Evolutionary conservation across 2,329 filamentous ascomycete species (phyloP).

Genomic region (Aspergillus quadricinctus): DNA sequence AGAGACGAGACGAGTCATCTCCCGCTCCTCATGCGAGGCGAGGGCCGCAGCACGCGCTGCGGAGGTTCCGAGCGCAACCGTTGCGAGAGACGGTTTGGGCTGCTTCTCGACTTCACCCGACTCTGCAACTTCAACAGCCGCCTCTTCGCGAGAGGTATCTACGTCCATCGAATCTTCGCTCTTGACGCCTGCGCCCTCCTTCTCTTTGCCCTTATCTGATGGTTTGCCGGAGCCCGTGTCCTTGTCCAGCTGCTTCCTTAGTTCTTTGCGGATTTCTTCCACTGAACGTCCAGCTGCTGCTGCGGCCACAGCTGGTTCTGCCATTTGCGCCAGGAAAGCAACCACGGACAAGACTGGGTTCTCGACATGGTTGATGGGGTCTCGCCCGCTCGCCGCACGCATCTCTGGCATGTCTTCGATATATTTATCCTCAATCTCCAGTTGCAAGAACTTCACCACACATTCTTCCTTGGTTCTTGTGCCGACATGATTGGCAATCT

Average conservation of each 20-base stretch:
- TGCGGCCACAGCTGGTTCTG: slow-evolving; percentile 84
- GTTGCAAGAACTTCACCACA: slow-evolving; percentile 89
- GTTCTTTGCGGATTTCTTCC: slow-evolving; percentile 74
- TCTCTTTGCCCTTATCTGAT: slow-evolving; percentile 46
- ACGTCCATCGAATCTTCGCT: slow-evolving; percentile 59
- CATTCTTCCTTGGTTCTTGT: slow-evolving; percentile 93
- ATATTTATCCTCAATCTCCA: slow-evolving; percentile 98
- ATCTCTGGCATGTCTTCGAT: slow-evolving; percentile 71
- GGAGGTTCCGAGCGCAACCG: slow-evolving; percentile 77
- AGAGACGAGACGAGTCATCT: slow-evolving; percentile 90
- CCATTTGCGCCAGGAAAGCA: slow-evolving; percentile 85
- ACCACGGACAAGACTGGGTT: slow-evolving; percentile 97
- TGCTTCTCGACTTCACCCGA: slow-evolving; percentile 41
- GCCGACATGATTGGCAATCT: slow-evolving; percentile 86
- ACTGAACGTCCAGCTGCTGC: slow-evolving; percentile 86
- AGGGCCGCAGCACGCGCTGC: slow-evolving; percentile 82
- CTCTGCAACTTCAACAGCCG: slow-evolving; percentile 38
- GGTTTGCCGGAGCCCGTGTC: slow-evolving; percentile 45
- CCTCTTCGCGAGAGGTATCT: slow-evolving; percentile 37
- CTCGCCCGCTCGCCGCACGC: slow-evolving; percentile 68
- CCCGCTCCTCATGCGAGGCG: slow-evolving; percentile 91
- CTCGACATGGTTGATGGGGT: slow-evolving; percentile 87
- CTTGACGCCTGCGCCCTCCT: slow-evolving; percentile 48
- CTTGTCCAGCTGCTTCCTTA: slow-evolving; percentile 73
- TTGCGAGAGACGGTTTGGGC: slow-evolving; percentile 53